phyloP scores from a whole-genome alignment of 305 asterid genomes.

The Fraxinus xanthoxyloides region DNA sequence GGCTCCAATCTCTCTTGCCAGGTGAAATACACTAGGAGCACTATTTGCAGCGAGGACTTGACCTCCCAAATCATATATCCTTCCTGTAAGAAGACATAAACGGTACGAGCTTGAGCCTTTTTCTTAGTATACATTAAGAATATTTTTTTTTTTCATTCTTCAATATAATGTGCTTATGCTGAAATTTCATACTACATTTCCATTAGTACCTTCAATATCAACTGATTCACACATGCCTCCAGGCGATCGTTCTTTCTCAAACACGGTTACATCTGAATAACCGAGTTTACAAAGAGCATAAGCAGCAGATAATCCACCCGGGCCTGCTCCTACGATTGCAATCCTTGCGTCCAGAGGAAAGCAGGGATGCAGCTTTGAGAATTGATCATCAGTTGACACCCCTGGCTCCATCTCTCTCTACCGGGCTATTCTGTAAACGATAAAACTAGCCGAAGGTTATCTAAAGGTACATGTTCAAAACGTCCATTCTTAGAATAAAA shows the following conservation, averaged over 20 bases:
- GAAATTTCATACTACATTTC: neutral
- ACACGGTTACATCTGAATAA: conserved; percentile 44
- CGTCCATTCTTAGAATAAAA: neutral
- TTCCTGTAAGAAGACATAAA: conserved; percentile 43
- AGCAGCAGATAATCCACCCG: conserved; percentile 72
- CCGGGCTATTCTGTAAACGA: conserved; percentile 4
- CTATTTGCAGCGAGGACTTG: conserved; percentile 89
- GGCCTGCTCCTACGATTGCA: conserved; percentile 65
- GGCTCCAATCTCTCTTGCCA: conserved; percentile 63
- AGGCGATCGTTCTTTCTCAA: conserved; percentile 50
- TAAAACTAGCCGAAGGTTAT: neutral
- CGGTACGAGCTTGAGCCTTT: neutral
- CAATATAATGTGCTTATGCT: neutral
- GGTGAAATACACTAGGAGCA: conserved; percentile 74
- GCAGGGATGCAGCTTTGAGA: conserved; percentile 50
- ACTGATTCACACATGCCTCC: conserved; percentile 80
- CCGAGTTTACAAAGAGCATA: conserved; percentile 65
- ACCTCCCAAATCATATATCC: conserved; percentile 79
- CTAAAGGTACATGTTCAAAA: conserved; percentile 12
- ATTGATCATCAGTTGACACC: conserved; percentile 30
- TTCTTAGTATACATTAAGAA: neutral
- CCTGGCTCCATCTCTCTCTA: conserved; percentile 30
- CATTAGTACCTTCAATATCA: conserved; percentile 49
- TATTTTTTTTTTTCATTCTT: neutral
- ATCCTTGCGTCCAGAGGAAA: conserved; percentile 44